Percentiles rank a stretch among this genome's conserved stretches.
Evolutionary conservation across 2,329 filamentous ascomycete genomes (phyloP).

Genomic region (Diplocarpon mali): DNA sequence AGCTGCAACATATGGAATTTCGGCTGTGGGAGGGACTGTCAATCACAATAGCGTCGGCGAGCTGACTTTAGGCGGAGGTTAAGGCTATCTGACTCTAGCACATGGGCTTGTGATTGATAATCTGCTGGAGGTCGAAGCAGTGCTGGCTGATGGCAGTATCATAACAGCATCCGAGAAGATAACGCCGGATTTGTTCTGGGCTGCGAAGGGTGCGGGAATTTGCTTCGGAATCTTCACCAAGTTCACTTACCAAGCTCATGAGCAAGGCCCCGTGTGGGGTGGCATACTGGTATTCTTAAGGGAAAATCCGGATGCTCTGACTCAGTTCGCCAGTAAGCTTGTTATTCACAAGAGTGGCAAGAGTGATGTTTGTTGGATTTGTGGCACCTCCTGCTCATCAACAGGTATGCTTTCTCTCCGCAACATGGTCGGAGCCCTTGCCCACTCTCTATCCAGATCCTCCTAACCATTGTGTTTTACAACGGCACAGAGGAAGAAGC

Average conservation of each 20-base stretch:
- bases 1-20: constrained; percentile 12
- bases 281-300: constrained; percentile 11
- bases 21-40: constrained; percentile 19
- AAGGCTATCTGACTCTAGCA: constrained; percentile 42
- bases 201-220: constrained; percentile 25
- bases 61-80: constrained; percentile 24
- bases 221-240: constrained; percentile 15
- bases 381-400: constrained; percentile 4
- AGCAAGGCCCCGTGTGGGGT: constrained; percentile 8
- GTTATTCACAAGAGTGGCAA: constrained; percentile 4
- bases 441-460: background rate
- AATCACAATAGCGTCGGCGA: constrained; percentile 14
- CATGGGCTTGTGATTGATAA: constrained; percentile 18
- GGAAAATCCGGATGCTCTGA: constrained; percentile 7
- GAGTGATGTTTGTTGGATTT: constrained; percentile 3
- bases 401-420: background rate
- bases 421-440: background rate
- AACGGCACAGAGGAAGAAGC: constrained; percentile 28
- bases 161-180: constrained; percentile 16
- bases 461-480: constrained; percentile 23
- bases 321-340: constrained; percentile 12
- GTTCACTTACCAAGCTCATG: constrained; percentile 11
- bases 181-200: constrained; percentile 28
- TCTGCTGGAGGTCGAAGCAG: constrained; percentile 19
- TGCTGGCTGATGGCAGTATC: constrained; percentile 26